phyloP scores from a whole-genome alignment of 139 green algal genomes.

The Closterium sp. region DNA sequence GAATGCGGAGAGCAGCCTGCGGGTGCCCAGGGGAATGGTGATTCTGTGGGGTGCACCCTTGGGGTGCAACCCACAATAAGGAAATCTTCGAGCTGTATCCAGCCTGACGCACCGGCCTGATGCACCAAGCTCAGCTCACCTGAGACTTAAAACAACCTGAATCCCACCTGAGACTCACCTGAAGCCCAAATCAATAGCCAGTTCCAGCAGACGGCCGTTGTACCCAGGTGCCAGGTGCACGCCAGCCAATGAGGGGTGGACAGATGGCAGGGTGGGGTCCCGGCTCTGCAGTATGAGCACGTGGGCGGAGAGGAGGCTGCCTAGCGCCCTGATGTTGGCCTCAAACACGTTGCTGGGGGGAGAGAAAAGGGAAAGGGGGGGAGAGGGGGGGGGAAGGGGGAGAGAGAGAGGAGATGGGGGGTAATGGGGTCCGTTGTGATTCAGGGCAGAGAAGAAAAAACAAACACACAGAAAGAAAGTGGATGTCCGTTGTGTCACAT shows the following conservation, averaged over 20 bases:
- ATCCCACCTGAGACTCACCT: conserved; percentile 5
- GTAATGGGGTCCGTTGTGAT: no score
- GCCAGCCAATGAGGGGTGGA: conserved; percentile 3
- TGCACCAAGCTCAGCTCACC: no score
- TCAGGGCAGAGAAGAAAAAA: not conserved
- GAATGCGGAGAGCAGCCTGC: no score
- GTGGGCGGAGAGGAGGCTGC: conserved; percentile 54
- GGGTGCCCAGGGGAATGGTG: no score
- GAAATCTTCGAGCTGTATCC: not conserved
- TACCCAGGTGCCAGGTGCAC: conserved; percentile 41
- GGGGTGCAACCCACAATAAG: no score
- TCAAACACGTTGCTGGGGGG: conserved; percentile 52
- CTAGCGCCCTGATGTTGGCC: conserved; percentile 64
- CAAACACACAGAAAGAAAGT: not conserved
- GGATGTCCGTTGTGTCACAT: no score
- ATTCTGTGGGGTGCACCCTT: no score
- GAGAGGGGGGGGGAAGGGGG: not conserved
- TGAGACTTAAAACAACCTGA: not conserved
- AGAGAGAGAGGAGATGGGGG: no score
- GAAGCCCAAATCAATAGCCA: conserved; percentile 46
- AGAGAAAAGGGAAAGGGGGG: not conserved
- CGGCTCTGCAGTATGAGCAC: conserved; percentile 35
- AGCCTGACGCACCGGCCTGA: no score
- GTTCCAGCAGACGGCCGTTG: conserved; percentile 37
- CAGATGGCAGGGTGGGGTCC: not conserved